Base-by-base conservation (phyloP, 345 rosid genomes). In the Melastoma malabathricum region DNA sequence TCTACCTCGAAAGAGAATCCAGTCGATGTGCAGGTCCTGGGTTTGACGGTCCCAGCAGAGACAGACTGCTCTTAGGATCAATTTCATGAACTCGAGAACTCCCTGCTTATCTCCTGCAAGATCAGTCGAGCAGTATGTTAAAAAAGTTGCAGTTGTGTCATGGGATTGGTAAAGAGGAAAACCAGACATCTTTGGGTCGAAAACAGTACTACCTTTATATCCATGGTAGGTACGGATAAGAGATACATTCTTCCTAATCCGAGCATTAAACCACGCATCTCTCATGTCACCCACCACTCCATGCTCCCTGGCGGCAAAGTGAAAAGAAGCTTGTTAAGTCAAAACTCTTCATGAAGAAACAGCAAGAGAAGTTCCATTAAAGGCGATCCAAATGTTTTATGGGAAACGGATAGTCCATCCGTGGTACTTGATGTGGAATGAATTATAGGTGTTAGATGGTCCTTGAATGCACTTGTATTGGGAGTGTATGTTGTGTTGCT, bases 21-120 rank as follows among this genome's bases (percentile, higher is more conserved):
- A 89, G 59, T 89, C 95, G 10, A 75, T 69, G 65, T 89, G 95
- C 25, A 89, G 77, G 70, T 86, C 97, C 66, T 86, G 98, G 1
- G 94, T 90, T 62, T 90, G 98, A 23, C 94, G 79, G 60, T 86
- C 98, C 96, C 96, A 90, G 60, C 98, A 90, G 68, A 90, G 97
- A 74, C 98, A 92, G 47, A 92, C 71, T 0, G 97, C 98, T 70
- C 97, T 63, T 18, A 87, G 72, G 38, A 92, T 64, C 65, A 87
- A 71, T 77, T 87, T 84, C 58, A 92, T 60, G 71, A 78, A 84
- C 67, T 92, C 98, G 15, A 76, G 54, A 2, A 86, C 76, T 56
- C 98, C 98, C 61, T 92, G 98, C 72, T 87, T 87, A 75, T 87
- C 66, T 64, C 98, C 98, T 92, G 63, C 54, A 8, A 47, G 20